Base-by-base conservation (phyloP, 1,139 yeast genomes). In the Scheffersomyces cryptocercus region DNA sequence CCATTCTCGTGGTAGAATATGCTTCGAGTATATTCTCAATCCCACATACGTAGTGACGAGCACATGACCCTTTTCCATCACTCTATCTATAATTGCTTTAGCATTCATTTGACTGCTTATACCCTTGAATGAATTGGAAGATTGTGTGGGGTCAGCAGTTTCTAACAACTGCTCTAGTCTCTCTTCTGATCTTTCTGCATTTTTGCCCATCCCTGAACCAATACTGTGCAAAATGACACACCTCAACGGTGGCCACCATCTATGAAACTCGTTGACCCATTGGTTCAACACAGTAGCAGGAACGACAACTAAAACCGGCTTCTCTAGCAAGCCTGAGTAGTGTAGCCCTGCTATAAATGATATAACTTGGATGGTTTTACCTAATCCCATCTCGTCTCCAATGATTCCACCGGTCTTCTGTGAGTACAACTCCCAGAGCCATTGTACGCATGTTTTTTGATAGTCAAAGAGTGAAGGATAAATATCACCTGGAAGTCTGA, bases 311-410 rank as follows among this genome's bases (percentile, higher is more conserved):
- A 93, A 61, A 0, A 87, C 85, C 0, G 99, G 99, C 38, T 85
- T 86, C 16, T 80, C 77, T 4, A 93, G 66, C 42, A 80, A 68
- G 0, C 85, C 84, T 13, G 96, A 87, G 59, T 90, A 88, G 58
- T 90, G 96, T 33, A 93, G 69, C 0, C 96, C 95, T 0, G 98
- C 97, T 8, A 93, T 59, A 61, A 93, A 93, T 0, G 97, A 82
- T 35, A 89, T 89, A 7, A 93, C 79, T 61, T 93, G 99, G 43
- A 93, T 86, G 0, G 99, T 93, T 59, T 93, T 93, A 2, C 99
- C 99, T 12, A 93, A 67, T 0, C 99, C 99, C 99, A 93, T 93
- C 63, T 93, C 99, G 64, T 93, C 99, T 29, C 98, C 97, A 38
- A 93, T 78, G 9, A 93, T 93, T 0, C 99, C 99, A 1, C 99